Evolutionary conservation across 1,139 yeast species (phyloP).

Genomic region (Yamadazyma atlantica): DNA sequence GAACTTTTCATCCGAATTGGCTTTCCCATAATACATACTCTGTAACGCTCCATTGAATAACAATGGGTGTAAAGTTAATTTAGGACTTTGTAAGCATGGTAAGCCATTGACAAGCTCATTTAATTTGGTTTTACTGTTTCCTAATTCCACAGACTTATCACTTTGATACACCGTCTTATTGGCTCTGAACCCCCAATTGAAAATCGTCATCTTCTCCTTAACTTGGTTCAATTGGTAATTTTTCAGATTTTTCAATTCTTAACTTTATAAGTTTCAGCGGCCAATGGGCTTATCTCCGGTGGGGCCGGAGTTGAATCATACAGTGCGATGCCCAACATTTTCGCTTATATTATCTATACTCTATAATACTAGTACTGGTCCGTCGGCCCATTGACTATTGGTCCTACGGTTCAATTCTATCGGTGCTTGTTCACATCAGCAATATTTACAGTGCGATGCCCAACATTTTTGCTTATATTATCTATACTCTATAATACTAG

Average conservation of each 20-base stretch:
- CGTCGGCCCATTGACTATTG: no score
- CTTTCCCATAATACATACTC: constrained; percentile 63
- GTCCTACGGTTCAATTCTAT: no score
- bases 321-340: no score
- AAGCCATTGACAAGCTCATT: constrained; percentile 25
- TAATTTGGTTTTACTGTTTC: constrained; percentile 17
- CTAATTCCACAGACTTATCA: constrained; percentile 21
- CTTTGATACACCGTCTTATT: constrained; percentile 29
- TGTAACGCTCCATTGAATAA: constrained; percentile 76
- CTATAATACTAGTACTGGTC: no score
- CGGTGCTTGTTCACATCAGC: constrained; percentile 17
- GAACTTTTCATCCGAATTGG: constrained; percentile 52
- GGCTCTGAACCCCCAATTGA: constrained; percentile 43
- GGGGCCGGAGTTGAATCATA: no score
- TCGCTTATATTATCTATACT: no score
- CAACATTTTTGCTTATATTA: not conserved
- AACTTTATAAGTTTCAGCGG: no score
- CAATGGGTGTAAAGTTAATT: constrained; percentile 60
- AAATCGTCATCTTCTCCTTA: not conserved
- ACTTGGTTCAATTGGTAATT: not conserved
- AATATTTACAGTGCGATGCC: no score
- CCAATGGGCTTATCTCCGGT: not conserved
- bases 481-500: no score
- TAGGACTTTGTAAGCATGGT: constrained; percentile 23
- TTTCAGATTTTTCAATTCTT: no score